Percentiles rank a stretch among this genome's conserved stretches.
These are phyloP conservation scores for Cyclanthera cordifolia DNA, from an alignment of 306 rosid genomes.

Conservation along the genomic window DNA sequence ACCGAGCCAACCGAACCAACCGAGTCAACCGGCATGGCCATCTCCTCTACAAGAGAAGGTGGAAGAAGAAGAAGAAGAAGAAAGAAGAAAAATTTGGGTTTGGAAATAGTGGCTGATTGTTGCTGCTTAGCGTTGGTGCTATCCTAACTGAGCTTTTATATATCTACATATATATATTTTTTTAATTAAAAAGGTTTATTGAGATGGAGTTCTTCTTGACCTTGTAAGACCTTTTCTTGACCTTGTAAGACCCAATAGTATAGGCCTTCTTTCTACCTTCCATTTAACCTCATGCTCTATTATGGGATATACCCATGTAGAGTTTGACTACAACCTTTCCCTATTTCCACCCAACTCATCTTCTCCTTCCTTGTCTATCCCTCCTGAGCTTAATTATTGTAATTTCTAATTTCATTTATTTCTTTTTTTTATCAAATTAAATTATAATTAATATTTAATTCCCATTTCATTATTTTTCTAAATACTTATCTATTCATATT, in stretches of 20 bases:
- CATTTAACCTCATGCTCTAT: constrained; percentile 10
- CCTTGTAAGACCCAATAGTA: constrained; percentile 70
- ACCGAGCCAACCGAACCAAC: not conserved
- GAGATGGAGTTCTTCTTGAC: constrained; percentile 57
- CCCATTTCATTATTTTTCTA: no score
- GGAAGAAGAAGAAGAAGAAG: not conserved
- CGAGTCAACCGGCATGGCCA: not conserved
- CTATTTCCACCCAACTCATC: constrained; percentile 42
- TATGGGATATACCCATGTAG: constrained; percentile 21
- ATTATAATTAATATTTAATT: no score
- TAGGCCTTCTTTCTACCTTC: constrained; percentile 16
- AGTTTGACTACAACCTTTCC: constrained; percentile 21
- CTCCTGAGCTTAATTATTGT: constrained; percentile 99
- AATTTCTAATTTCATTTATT: no score
- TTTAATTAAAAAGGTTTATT: not conserved
- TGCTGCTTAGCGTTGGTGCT: constrained; percentile 38
- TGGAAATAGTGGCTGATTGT: constrained; percentile 5
- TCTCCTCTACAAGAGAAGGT: not conserved
- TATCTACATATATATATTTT: not conserved
- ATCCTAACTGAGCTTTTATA: constrained; percentile 82
- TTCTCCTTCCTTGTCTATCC: constrained; percentile 98
- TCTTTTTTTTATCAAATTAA: no score
- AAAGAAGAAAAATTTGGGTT: constrained; percentile 5
- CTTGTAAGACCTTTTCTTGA: constrained; percentile 99
- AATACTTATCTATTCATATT: no score